Evolutionary conservation across 495 filamentous ascomycete genomes (phyloP).

Genomic region (Annulohypoxylon maeteangense): DNA sequence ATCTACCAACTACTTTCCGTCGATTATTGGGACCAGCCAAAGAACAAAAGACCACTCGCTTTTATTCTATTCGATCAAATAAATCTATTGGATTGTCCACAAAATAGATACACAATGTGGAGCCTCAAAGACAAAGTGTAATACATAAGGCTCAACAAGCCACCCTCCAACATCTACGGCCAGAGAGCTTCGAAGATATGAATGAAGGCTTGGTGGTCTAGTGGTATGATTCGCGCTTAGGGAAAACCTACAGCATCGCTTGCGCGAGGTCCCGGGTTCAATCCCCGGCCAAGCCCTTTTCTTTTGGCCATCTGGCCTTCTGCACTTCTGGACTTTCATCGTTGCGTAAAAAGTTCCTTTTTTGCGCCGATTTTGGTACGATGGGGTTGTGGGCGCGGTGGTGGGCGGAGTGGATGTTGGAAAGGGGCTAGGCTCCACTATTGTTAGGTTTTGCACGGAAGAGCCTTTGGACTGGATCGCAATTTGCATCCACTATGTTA

Average conservation of each 20-base stretch:
- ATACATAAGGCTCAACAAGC: neutral
- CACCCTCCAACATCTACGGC: neutral
- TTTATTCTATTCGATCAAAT: neutral
- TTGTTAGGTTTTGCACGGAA: neutral
- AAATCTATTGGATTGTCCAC: neutral
- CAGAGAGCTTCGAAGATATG: neutral
- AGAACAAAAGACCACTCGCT: too few relatives aligned
- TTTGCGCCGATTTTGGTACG: neutral
- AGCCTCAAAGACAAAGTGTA: neutral
- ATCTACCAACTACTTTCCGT: too few relatives aligned
- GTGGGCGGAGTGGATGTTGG: neutral
- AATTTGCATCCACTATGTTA: too few relatives aligned
- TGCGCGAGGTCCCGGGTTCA: constrained; percentile 1
- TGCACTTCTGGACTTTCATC: neutral
- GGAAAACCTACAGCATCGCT: neutral
- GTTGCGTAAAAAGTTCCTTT: neutral
- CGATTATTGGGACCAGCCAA: too few relatives aligned
- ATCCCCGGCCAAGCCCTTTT: neutral
- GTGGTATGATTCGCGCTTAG: constrained; percentile 11
- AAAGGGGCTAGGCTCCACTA: neutral
- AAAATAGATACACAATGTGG: neutral
- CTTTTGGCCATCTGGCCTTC: neutral
- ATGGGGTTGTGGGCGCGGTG: constrained; percentile 1
- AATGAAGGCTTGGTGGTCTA: neutral
- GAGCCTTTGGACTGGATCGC: neutral